Conservation (phyloP, 495 filamentous ascomycete species). For the Neurospora sp. region DNA sequence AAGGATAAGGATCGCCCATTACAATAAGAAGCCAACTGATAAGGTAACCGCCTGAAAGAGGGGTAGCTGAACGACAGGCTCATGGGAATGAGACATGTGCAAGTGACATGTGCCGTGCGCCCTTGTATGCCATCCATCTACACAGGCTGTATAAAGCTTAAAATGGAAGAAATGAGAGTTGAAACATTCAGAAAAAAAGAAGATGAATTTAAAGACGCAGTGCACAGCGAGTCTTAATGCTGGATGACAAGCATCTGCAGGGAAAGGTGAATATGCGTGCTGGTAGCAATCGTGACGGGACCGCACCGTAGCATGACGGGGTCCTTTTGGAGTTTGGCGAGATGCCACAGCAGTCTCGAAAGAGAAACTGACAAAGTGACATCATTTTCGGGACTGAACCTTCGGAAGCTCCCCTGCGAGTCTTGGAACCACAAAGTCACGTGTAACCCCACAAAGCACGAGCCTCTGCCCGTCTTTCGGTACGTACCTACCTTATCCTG, state of each 20-base stretch:
- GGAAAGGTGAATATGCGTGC: neutral
- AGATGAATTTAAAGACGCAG: neutral
- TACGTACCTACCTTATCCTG: neutral
- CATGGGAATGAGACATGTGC: neutral
- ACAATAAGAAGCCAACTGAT: neutral
- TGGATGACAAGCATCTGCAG: neutral
- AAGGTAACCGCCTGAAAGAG: neutral
- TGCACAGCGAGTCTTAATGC: neutral
- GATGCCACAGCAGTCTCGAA: neutral
- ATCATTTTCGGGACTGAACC: neutral
- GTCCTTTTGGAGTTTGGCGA: neutral
- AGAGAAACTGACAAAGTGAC: neutral
- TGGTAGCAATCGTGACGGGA: neutral
- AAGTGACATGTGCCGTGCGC: neutral
- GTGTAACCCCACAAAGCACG: neutral
- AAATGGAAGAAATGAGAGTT: neutral
- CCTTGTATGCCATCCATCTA: neutral
- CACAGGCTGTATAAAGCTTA: neutral
- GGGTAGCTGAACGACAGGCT: neutral
- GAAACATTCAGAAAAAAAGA: neutral
- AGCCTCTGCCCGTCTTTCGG: neutral
- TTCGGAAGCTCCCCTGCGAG: neutral
- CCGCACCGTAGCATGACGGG: neutral
- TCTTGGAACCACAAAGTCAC: conserved; percentile 3
- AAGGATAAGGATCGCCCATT: neutral